These are phyloP conservation scores for Kwoniella newhampshirensis DNA, from an alignment of 768 basidiomycete genomes.

Conservation along the genomic window DNA sequence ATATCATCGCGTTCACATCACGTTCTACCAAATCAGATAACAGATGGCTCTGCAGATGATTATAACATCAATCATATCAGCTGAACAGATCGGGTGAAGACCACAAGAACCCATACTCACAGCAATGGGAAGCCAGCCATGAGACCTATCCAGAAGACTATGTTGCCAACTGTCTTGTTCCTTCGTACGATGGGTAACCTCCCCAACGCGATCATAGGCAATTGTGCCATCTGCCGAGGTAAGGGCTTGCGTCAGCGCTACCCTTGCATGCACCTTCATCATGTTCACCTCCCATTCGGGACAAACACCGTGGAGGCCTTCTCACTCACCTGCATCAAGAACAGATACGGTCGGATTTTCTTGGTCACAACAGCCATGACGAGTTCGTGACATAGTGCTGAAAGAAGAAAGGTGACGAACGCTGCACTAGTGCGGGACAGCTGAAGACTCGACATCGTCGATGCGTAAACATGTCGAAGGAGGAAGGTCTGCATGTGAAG, in stretches of 20 bases:
- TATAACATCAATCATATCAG: background rate
- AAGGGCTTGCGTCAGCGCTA: background rate
- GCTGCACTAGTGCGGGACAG: conserved; percentile 78
- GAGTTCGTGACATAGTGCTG: conserved; percentile 85
- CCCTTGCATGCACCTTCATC: background rate
- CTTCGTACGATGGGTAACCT: conserved; percentile 72
- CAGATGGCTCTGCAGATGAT: conserved; percentile 19
- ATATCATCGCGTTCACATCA: no score
- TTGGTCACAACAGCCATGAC: conserved; percentile 95
- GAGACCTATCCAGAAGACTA: conserved; percentile 92
- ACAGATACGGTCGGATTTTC: conserved; percentile 88
- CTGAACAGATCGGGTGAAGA: no score
- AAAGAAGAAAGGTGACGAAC: conserved; percentile 87
- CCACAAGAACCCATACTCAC: conserved; percentile 31
- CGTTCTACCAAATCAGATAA: conserved; percentile 25
- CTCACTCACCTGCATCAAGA: conserved; percentile 65
- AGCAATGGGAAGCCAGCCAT: conserved; percentile 83
- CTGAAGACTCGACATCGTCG: conserved; percentile 73
- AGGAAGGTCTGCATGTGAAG: conserved; percentile 57
- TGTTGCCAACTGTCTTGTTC: conserved; percentile 68
- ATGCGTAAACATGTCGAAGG: conserved; percentile 90
- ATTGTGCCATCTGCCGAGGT: conserved; percentile 69
- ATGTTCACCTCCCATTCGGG: background rate
- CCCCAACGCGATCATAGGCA: conserved; percentile 83
- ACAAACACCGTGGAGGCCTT: background rate